Evolutionary conservation across 2,329 filamentous ascomycete genomes (phyloP).

Genomic region (Albophoma yamanashiensis): DNA sequence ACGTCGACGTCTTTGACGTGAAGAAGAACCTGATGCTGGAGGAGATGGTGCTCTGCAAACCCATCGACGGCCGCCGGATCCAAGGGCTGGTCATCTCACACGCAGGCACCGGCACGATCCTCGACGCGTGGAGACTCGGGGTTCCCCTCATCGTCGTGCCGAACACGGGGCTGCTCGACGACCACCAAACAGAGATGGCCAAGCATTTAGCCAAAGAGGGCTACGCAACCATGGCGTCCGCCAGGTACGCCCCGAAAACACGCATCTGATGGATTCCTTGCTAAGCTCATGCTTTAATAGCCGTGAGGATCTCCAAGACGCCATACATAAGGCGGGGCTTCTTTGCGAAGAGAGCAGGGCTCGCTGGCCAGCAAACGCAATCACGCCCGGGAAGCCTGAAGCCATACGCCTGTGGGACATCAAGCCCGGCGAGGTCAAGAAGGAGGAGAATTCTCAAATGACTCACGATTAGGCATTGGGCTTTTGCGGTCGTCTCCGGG

Average conservation of each 20-base stretch:
- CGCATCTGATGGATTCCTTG: too few relatives aligned
- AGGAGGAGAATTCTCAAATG: constrained; percentile 27
- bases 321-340: constrained; percentile 24
- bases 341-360: constrained; percentile 23
- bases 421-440: constrained; percentile 17
- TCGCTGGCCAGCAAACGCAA: constrained; percentile 21
- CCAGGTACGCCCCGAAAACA: constrained; percentile 39
- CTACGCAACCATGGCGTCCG: constrained; percentile 62
- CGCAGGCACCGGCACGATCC: constrained; percentile 87
- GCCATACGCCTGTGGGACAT: constrained; percentile 24
- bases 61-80: constrained; percentile 29
- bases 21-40: constrained; percentile 23
- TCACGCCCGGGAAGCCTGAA: constrained; percentile 3
- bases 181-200: constrained; percentile 86
- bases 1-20: constrained; percentile 19
- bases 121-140: constrained; percentile 66
- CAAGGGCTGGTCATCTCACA: constrained; percentile 79
- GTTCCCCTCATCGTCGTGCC: constrained; percentile 82
- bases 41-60: constrained; percentile 45
- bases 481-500: constrained; percentile 5
- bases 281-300: constrained; percentile 6
- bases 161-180: constrained; percentile 71
- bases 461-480: constrained; percentile 23
- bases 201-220: constrained; percentile 61
- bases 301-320: constrained; percentile 20